Conservation (phyloP, 2,329 filamentous ascomycete genomes). For the Phialocephala subalpina region DNA sequence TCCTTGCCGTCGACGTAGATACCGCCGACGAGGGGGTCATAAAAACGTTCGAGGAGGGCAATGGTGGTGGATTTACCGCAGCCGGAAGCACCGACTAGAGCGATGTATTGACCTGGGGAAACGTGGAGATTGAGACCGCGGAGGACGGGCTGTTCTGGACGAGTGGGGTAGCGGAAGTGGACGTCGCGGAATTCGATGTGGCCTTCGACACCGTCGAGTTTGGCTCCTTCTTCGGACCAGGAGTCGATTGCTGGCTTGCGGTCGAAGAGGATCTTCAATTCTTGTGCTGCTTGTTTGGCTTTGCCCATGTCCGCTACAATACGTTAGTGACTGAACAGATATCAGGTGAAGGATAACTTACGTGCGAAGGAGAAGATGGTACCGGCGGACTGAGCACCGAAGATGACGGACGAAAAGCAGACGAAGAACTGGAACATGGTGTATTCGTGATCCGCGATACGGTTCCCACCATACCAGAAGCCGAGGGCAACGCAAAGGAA, state of each 20-base stretch:
- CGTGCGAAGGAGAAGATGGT: slow-evolving; percentile 86
- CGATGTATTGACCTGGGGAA: slow-evolving; percentile 82
- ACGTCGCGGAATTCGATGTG: slow-evolving; percentile 90
- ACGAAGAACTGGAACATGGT: slow-evolving; percentile 89
- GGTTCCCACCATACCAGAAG: slow-evolving; percentile 89
- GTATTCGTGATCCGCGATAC: slow-evolving; percentile 78
- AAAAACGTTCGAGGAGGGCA: slow-evolving; percentile 91
- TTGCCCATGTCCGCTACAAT: slow-evolving; percentile 81
- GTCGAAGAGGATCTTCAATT: slow-evolving; percentile 86
- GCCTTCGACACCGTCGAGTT: slow-evolving; percentile 72
- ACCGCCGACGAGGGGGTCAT: slow-evolving; percentile 83
- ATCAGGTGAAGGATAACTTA: slow-evolving; percentile 30
- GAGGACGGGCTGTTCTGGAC: slow-evolving; percentile 90
- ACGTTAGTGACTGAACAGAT: slow-evolving; percentile 27
- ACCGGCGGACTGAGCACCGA: slow-evolving; percentile 90
- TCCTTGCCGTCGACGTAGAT: slow-evolving; percentile 86
- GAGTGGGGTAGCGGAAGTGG: slow-evolving; percentile 92
- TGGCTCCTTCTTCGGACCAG: slow-evolving; percentile 76
- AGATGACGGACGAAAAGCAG: slow-evolving; percentile 87
- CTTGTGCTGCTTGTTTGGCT: slow-evolving; percentile 81
- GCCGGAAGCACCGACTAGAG: slow-evolving; percentile 91
- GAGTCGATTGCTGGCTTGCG: slow-evolving; percentile 82
- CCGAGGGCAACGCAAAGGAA: slow-evolving; percentile 87
- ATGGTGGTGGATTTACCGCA: slow-evolving; percentile 97
- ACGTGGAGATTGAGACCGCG: slow-evolving; percentile 80